Base-by-base conservation (phyloP, 1,284 basidiomycete genomes). In the Lignosus rhinocerotis region DNA sequence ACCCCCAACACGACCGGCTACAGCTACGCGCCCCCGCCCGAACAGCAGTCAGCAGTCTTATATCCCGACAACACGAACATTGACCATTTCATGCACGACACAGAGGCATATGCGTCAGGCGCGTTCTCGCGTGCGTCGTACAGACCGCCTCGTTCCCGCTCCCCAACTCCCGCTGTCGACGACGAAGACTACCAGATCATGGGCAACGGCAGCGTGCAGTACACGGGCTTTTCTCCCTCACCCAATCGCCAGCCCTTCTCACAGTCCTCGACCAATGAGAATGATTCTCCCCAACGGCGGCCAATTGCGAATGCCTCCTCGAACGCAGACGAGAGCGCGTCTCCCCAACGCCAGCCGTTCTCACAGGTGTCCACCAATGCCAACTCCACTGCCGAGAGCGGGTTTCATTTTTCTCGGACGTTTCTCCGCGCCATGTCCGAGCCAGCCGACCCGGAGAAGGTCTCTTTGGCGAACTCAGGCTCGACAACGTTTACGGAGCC, bases 131-230 rank as follows among this genome's bases (percentile, higher is more conserved):
- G 80, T n/a, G 71, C 78, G 17, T 71, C 76, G 4, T 80, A 79
- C 63, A 73, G 65, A 10, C 73, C 77, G 14, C 78, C 85, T 34
- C 82, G 86, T 51, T 90, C 88, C 19, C 82, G 88, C 21, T 90
- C 88, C 3, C 88, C 88, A 0, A 90, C 88, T 1, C 87, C 88
- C 9, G 83, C 84, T 7, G 80, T 81, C 12, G 87, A 87, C 45
- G 85, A 88, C 44, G 88, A 88, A 59, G 86, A 86, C 65, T 88
- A 88, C 59, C 77, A 78, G 57, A 75, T 86, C 31, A 78, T 82
- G 7, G 81, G 76, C 16, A 75, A 84, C 56, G 79, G 79, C 41
- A 81, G 81, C 56, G 69, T 83, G 25, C 82, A 86, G 59, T 80
- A 83, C 63, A 80, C 77, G 1, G 80, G 81, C 21, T 70, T 73